Base-by-base conservation (phyloP, 805 yeast genomes). In the Ogataea glucozyma region DNA sequence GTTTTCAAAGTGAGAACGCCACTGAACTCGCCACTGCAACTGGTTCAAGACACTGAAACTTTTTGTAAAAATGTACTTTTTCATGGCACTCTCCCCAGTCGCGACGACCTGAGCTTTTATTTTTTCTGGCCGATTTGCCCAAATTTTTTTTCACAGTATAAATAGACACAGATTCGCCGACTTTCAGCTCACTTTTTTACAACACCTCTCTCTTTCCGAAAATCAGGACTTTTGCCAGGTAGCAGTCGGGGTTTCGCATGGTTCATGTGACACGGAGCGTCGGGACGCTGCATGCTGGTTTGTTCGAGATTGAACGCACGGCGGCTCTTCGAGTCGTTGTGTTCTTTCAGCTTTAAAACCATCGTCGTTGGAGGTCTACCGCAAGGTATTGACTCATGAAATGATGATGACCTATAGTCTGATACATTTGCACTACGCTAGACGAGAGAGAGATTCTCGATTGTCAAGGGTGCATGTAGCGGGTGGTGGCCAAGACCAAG, bases 291-390 rank as follows among this genome's bases (percentile, higher is more conserved):
- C 52, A 49, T 60, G 56, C 58, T 49, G 58, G 50, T 32, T 26
- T 40, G 49, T 42, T 39, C 48, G 38, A 45, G 53, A 53, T 33
- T 31, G 36, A 41, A 29, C 39, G 41, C 38, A n/a, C 6, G 32
- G 20, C 32, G n/a, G 31, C 11, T 11, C 18, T 6, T 27, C 16
- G 27, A 11, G 31, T 16, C 11, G 32, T 30, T 17, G 6, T n/a
- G 35, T 31, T 12, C 14, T 29, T 26, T 54, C 93, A 82, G 79
- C 88, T 83, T 85, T 87, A 88, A 88, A 88, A 88, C 97, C 97
- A 88, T 88, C 88, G 96, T 90, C 79, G 87, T 83, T 83, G 66
- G 89, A 88, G 96, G 95, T 84, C 83, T 88, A 88, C 83, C 73
- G 74, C 70, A 24, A 34, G 66, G 66, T 58, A 61, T 56, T 55